Base-by-base conservation (phyloP, 1,139 yeast species). In the Kodamaea derodonti region DNA sequence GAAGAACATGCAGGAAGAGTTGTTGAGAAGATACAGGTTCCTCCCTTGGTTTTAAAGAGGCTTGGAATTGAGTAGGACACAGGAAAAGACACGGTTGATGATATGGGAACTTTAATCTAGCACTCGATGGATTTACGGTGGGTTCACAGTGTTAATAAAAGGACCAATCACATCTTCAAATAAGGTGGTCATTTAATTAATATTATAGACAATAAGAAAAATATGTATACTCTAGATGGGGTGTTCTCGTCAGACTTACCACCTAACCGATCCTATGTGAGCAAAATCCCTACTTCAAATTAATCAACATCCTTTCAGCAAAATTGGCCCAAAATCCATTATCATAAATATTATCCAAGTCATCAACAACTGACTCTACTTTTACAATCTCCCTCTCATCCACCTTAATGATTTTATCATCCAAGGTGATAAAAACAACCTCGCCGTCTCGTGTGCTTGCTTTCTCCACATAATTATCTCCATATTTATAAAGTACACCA, bases 341-440 rank as follows among this genome's bases (percentile, higher is more conserved):
- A 48, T 86, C 95, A 53, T 86, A 85, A 6, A 81, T 63, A 48
- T 86, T 86, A 26, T 56, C 63, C 36, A 86, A 48, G 14, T 78
- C 80, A 1, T 39, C 31, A 30, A 60, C 64, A 42, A 77, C 67
- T 11, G 64, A 58, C 5, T 40, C 36, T 1, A 80, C 60, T 29
- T 51, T 49, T 9, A 30, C 41, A 29, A 75, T 35, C 5, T 35
- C 27, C 2, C 34, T 32, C 2, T 33, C 30, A 17, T 46, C 48
- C n/a, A 46, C 45, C 2, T 17, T 28, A 20, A 54, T 31, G 2
- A 60, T 42, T 6, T 38, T 33, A 29, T 57, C 62, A 39, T 56
- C 52, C 30, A 65, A 49, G 39, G 61, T 55, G 16, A 65, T 53
- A 37, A 51, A 65, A 3, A 58, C 64, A 20, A 26, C 32, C 12